Conservation (phyloP, 495 filamentous ascomycete genomes). For the Trichodelitschia bisporula region DNA sequence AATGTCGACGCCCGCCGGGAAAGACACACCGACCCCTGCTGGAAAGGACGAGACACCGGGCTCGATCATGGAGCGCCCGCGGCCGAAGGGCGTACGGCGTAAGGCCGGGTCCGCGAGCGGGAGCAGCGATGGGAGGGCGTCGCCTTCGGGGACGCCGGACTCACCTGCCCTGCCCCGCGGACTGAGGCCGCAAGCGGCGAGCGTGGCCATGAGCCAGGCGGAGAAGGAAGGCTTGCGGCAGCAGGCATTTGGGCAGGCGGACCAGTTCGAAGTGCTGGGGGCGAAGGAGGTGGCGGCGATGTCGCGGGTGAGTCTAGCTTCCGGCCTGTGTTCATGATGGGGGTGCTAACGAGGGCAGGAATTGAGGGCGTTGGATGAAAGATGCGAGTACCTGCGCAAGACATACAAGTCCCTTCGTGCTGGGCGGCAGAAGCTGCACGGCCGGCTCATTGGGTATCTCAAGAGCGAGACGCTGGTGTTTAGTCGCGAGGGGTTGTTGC, state of each 20-base stretch:
- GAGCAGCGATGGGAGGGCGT: slow-evolving; percentile 9
- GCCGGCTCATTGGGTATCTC: slow-evolving; percentile 42
- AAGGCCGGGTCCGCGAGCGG: too few relatives aligned
- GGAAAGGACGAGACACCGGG: slow-evolving; percentile 30
- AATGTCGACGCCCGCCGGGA: slow-evolving; percentile 1
- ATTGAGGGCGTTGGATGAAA: slow-evolving; percentile 40
- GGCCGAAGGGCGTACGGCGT: slow-evolving; percentile 21
- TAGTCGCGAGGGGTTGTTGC: slow-evolving; percentile 40
- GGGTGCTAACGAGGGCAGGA: slow-evolving; percentile 20
- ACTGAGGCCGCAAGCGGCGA: slow-evolving; percentile 26
- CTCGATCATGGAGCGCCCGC: slow-evolving; percentile 36
- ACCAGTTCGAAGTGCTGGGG: slow-evolving; percentile 40
- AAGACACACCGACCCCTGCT: slow-evolving; percentile 13
- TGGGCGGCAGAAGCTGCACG: slow-evolving; percentile 41
- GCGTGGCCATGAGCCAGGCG: slow-evolving; percentile 18
- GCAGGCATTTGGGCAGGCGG: slow-evolving; percentile 37
- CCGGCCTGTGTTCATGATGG: neutral
- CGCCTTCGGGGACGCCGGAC: slow-evolving; percentile 12
- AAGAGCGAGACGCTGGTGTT: slow-evolving; percentile 36
- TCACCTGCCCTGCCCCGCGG: slow-evolving; percentile 28
- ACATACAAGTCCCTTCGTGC: slow-evolving; percentile 42
- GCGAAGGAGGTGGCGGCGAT: slow-evolving; percentile 40
- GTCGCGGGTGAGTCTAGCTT: slow-evolving; percentile 24
- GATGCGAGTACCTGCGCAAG: slow-evolving; percentile 44
- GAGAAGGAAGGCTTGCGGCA: slow-evolving; percentile 30